Percentiles rank a stretch among this genome's conserved stretches.
phyloP scores from a whole-genome alignment of 805 yeast genomes.

The Barnettozyma botsteinii region DNA sequence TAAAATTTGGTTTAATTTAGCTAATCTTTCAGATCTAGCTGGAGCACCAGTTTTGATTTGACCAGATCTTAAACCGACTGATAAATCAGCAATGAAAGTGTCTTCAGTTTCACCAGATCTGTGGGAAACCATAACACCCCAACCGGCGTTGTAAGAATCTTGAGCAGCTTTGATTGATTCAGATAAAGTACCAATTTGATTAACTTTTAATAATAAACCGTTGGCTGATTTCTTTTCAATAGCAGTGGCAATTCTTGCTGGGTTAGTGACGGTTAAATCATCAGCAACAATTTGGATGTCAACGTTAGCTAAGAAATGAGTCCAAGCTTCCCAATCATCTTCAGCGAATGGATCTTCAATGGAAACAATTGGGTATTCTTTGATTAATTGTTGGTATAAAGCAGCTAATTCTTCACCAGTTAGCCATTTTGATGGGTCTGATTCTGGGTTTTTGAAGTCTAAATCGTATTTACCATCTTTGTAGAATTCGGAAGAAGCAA shows the following conservation, averaged over 20 bases:
- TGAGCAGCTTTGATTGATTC: slow-evolving; percentile 97
- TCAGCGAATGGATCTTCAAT: slow-evolving; percentile 99
- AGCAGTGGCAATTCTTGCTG: slow-evolving; percentile 88
- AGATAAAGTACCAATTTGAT: slow-evolving; percentile 95
- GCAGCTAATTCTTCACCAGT: slow-evolving; percentile 82
- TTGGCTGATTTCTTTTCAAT: slow-evolving; percentile 94
- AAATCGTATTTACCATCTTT: slow-evolving; percentile 95
- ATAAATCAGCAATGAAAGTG: slow-evolving; percentile 94
- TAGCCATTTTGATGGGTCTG: slow-evolving; percentile 88
- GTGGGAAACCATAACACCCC: slow-evolving; percentile 99
- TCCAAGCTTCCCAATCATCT: slow-evolving; percentile 99
- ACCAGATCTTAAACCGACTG: slow-evolving; percentile 97
- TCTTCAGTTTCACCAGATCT: slow-evolving; percentile 99
- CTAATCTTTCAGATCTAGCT: slow-evolving; percentile 99
- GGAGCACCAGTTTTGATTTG: slow-evolving; percentile 99
- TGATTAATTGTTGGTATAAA: slow-evolving; percentile 71
- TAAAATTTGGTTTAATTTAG: slow-evolving; percentile 96
- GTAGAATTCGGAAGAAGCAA: slow-evolving; percentile 97
- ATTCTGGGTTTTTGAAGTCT: slow-evolving; percentile 96
- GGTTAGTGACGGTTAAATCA: slow-evolving; percentile 98
- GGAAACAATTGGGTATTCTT: slow-evolving; percentile 95
- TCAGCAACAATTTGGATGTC: slow-evolving; percentile 93
- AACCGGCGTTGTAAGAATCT: slow-evolving; percentile 90
- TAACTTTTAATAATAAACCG: slow-evolving; percentile 93
- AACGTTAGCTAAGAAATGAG: slow-evolving; percentile 70